Evolutionary conservation across 1,139 yeast genomes (phyloP), one percentile per base, ranked within the genome.

Genomic region (Eremothecium sinecaudum): DNA sequence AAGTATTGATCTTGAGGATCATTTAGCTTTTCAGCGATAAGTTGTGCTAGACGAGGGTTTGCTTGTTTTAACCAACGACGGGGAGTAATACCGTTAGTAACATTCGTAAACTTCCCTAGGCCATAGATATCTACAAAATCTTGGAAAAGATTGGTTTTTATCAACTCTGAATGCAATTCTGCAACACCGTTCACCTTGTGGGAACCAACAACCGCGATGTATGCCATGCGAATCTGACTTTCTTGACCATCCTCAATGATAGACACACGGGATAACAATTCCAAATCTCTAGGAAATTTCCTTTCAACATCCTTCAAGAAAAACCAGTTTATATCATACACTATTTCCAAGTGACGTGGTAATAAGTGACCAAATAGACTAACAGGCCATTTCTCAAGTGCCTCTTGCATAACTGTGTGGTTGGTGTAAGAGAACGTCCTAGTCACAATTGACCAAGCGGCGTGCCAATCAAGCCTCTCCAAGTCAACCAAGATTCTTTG

Each of bases 61-160:
- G 95, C 94, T 63, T 86, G 95, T 58, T 77, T 77, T 57, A 86
- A 71, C 97, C 97, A 86, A 64, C 96, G 78, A 67, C 97, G 76
- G 48, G 96, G 96, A 4, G 96, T 87, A 52, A 86, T 76, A 63
- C 96, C 96, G 59, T 87, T 87, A 35, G 97, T 86, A 40, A 86
- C 95, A 53, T 86, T 86, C 40, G 83, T 81, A 59, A 86, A 86
- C 61, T 81, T 82, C 44, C 81, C 83, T 21, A 69, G 56, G 28
- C 96, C 96, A 48, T 73, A 84, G 29, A 86, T 71, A 43, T 69
- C 70, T 41, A 86, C 96, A 57, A 86, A 86, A 61, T 86, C 95
- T 58, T 79, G 79, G 64, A 86, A 86, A 50, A 86, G 82, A 5
- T 95, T 84, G 25, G 93, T 81, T 57, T 73, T 79, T 56, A 86